Percentiles rank a stretch among this genome's conserved stretches.
Conservation (phyloP, 148 eudicot genomes). For the Chenopodium formosanum region DNA sequence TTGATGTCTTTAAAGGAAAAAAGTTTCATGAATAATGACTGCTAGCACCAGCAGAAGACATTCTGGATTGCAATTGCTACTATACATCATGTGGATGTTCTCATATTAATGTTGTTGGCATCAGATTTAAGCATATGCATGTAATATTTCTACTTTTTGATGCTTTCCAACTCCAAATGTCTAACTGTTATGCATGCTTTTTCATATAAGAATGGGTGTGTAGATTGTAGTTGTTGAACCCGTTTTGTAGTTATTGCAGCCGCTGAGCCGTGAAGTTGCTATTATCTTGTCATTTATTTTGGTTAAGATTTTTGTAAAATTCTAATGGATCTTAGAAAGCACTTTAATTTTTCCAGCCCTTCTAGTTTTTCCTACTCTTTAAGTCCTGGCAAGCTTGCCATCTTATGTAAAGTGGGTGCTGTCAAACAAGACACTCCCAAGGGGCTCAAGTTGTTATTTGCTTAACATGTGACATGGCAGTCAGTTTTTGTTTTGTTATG, state of each 20-base stretch:
- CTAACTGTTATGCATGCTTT: not conserved
- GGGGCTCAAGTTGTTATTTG: not conserved
- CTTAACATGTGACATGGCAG: not conserved
- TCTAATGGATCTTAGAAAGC: not conserved
- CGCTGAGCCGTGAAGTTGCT: not conserved
- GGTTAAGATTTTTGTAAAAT: not conserved
- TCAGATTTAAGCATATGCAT: not conserved
- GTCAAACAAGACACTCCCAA: not conserved
- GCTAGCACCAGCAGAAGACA: not conserved
- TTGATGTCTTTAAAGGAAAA: not conserved
- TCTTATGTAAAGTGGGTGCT: not conserved
- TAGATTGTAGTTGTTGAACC: not conserved
- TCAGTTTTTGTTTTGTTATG: not conserved
- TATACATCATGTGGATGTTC: too few species aligned
- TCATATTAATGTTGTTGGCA: not conserved
- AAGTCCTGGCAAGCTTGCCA: not conserved
- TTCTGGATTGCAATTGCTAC: not conserved
- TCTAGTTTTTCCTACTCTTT: not conserved
- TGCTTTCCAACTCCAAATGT: not conserved
- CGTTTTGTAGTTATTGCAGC: not conserved
- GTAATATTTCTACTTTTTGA: not conserved
- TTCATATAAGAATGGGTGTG: not conserved
- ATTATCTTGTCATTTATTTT: not conserved
- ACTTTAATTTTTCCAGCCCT: not conserved
- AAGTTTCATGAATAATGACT: not conserved